Evolutionary conservation across 1,284 basidiomycete genomes (phyloP), one percentile per base, ranked within the genome.

Genomic region (Hortiboletus rubellus): DNA sequence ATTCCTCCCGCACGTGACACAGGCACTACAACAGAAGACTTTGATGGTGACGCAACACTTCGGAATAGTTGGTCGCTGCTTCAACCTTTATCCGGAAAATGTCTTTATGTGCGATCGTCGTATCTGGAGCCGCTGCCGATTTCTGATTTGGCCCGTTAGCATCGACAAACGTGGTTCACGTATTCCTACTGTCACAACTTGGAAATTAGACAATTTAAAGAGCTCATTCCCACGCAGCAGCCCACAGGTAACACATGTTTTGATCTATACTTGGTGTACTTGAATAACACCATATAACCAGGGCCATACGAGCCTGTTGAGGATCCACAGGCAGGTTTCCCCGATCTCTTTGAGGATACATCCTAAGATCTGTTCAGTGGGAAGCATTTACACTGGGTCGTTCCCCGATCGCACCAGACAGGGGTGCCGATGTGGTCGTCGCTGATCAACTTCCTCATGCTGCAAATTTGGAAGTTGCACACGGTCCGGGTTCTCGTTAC

Each of bases 101-200:
- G 90, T 73, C 82, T 92, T 72, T 92, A 91, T 74, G 90, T 92
- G 76, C 71, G 87, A 80, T 60, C 58, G 46, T 64, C 58, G 56
- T 61, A 60, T 59, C 59, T 66, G 64, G 52, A 60, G 50, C 24
- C 52, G 45, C 42, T 43, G 27, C 52, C 50, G 63, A 58, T 36
- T 45, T 61, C 57, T 61, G 46, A 73, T 55, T 43, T 34, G 22
- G 7, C 46, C 46, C 52, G 27, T 53, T 65, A 92, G 90, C 87
- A 89, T 72, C 83, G 85, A 66, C 89, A 92, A 80, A 83, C 87
- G 41, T 98, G 95, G 95, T 97, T 96, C 77, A 97, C 94, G 43
- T 97, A 96, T 74, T 89, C 92, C 58, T 96, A 96, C 75, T 96
- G 94, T 77, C 94, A 95, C 75, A 90, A 92, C 74, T 82, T 85